Evolutionary conservation across 495 filamentous ascomycete species (phyloP), one percentile per base, ranked within the genome.

Genomic region (Penicillium desertorum): DNA sequence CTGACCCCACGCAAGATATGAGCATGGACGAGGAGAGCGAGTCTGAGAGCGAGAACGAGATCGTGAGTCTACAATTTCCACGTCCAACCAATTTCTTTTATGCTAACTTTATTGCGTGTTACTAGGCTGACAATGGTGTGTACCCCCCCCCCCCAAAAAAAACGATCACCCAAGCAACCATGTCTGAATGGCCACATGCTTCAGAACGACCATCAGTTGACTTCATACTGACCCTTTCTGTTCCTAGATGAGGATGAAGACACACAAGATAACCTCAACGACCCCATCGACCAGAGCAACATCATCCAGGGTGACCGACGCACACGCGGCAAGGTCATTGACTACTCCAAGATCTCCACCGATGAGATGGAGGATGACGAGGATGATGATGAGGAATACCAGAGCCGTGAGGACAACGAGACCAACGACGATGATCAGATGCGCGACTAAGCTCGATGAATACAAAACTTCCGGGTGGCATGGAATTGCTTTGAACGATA

Each of bases 211-310:
- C 12, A 39, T n/a, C 46, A 30, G 22, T 43, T 36, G 20, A 23
- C 34, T 45, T 63, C 55, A 49, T 51, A 34, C 60, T 61, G 29
- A 49, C 54, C 27, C 32, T 37, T 52, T 48, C 6, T 53, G 39
- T 39, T 25, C 47, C 29, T 63, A 71, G 72, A 76, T 56, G 86
- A 84, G 11, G 83, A 84, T 42, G 88, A 88, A 3, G 88, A 89
- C 12, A 89, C 89, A 48, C 83, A 86, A 10, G 90, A 94, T 64
- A 86, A 89, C 73, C 85, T 96, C 29, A 42, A 29, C 77, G 89
- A 92, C 70, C 92, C 91, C 71, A 95, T 98, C 71, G 90, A 95
- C 69, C 73, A 82, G 37, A 81, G 83, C 62, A 97, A 97, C 80
- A 96, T 98, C 75, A 85, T 98, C 67, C 46, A 59, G 9, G 79